A percentile compares a stretch with the other conserved stretches of the same genome.
These are phyloP conservation scores for Lentinula sp. DNA, from an alignment of 768 basidiomycete species.

Conservation along the genomic window DNA sequence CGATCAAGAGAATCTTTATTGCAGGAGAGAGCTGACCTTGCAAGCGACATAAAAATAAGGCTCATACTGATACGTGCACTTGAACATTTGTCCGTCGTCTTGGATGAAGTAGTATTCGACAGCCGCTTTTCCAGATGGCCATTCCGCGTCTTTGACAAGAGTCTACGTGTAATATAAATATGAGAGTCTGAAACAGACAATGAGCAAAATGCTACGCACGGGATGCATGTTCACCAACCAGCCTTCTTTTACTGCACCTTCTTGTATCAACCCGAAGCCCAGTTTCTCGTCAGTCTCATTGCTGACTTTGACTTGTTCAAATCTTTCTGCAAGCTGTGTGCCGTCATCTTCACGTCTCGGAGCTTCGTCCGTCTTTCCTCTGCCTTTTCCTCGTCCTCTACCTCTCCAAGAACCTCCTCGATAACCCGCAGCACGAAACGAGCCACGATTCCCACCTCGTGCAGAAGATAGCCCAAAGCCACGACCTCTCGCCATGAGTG, in stretches of 20 bases:
- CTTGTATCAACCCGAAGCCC: constrained; percentile 77
- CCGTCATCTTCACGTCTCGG: constrained; percentile 81
- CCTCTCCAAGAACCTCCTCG: constrained; percentile 26
- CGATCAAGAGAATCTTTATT: not conserved
- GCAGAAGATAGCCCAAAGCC: constrained; percentile 54
- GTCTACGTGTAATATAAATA: constrained; percentile 43
- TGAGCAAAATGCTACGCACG: constrained; percentile 38
- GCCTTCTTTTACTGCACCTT: constrained; percentile 73
- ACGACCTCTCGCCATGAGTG: constrained; percentile 44
- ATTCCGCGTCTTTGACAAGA: constrained; percentile 78
- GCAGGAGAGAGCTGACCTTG: constrained; percentile 53
- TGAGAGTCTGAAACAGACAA: not conserved
- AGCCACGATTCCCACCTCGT: constrained; percentile 35
- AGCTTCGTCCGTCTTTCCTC: constrained; percentile 48
- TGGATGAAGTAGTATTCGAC: constrained; percentile 98
- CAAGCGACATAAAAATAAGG: constrained; percentile 93
- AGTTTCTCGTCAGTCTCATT: constrained; percentile 94
- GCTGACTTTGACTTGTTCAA: constrained; percentile 66
- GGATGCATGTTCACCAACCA: constrained; percentile 99
- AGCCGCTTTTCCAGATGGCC: constrained; percentile 78
- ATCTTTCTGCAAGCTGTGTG: constrained; percentile 77
- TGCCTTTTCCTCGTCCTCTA: constrained; percentile 38
- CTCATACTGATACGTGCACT: constrained; percentile 86
- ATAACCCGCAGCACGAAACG: constrained; percentile 32
- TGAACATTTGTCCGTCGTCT: constrained; percentile 96